Conservation (phyloP, 192 early-diverging fungal genomes). For the Kappamyces sp. region DNA sequence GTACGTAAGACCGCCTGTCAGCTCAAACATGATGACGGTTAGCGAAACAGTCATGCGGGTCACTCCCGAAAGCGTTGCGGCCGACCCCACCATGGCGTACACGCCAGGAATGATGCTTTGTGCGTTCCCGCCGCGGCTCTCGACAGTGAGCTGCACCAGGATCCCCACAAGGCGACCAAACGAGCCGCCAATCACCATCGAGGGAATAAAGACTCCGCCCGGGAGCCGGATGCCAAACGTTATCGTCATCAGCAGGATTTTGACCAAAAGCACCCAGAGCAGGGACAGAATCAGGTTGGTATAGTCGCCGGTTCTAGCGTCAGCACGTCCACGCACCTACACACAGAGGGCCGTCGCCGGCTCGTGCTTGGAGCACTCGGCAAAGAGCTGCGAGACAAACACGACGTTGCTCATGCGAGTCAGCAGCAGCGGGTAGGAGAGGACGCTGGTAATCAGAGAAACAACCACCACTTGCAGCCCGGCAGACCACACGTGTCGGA, state of each 20-base stretch:
- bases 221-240: constrained; percentile 60
- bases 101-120: constrained; percentile 5
- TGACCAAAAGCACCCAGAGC: constrained; percentile 10
- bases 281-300: constrained; percentile 18
- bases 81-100: constrained; percentile 71
- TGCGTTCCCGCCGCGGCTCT: too few relatives aligned
- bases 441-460: constrained; percentile 29
- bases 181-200: constrained; percentile 82
- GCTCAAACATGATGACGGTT: constrained; percentile 98
- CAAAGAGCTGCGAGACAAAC: constrained; percentile 28
- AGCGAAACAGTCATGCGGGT: constrained; percentile 75
- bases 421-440: constrained; percentile 23
- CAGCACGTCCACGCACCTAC: too few relatives aligned
- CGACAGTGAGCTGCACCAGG: constrained; percentile 56
- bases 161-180: constrained; percentile 80
- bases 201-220: constrained; percentile 84
- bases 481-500: too few relatives aligned
- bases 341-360: constrained; percentile 1
- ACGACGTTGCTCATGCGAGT: constrained; percentile 17
- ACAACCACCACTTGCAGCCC: constrained; percentile 35
- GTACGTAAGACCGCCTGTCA: constrained; percentile 92
- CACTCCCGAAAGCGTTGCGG: constrained; percentile 78
- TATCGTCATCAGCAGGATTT: constrained; percentile 23
- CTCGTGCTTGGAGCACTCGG: constrained; percentile 26
- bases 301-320: background rate